Percentiles rank a stretch among this genome's conserved stretches.
phyloP scores from a whole-genome alignment of 73 alveolate species.

The Tetrahymena malaccensis region DNA sequence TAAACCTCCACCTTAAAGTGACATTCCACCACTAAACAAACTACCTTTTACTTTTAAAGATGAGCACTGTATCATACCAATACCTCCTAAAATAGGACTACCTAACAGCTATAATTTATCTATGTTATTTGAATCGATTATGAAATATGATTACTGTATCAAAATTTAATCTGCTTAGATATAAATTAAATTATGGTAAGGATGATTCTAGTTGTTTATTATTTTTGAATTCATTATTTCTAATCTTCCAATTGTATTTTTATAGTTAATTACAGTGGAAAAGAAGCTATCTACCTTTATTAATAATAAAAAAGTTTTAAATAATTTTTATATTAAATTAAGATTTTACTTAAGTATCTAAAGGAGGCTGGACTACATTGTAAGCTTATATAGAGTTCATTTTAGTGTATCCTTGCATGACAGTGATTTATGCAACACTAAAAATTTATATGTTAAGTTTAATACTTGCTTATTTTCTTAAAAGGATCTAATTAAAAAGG shows the following conservation, averaged over 20 bases:
- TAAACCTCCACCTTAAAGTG: neutral
- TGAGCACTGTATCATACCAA: neutral
- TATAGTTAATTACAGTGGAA: neutral
- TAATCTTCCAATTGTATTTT: neutral
- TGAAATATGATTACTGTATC: neutral
- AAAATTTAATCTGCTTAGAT: neutral
- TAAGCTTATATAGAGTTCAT: neutral
- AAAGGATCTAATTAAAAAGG: neutral
- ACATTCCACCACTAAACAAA: neutral
- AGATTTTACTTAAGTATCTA: neutral
- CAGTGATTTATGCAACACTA: neutral
- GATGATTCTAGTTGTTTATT: neutral
- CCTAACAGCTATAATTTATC: neutral
- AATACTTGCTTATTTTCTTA: neutral
- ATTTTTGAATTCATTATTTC: neutral
- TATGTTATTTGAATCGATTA: neutral
- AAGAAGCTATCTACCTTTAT: neutral
- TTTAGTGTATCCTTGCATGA: neutral
- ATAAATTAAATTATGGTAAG: neutral
- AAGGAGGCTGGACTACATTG: neutral
- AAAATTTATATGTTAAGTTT: neutral
- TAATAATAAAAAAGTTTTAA: too few relatives aligned
- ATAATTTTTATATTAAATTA: too few relatives aligned
- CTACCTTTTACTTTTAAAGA: neutral
- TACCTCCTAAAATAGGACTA: neutral